phyloP scores from a whole-genome alignment of 768 basidiomycete genomes.

The Cystofilobasidium capitatum region DNA sequence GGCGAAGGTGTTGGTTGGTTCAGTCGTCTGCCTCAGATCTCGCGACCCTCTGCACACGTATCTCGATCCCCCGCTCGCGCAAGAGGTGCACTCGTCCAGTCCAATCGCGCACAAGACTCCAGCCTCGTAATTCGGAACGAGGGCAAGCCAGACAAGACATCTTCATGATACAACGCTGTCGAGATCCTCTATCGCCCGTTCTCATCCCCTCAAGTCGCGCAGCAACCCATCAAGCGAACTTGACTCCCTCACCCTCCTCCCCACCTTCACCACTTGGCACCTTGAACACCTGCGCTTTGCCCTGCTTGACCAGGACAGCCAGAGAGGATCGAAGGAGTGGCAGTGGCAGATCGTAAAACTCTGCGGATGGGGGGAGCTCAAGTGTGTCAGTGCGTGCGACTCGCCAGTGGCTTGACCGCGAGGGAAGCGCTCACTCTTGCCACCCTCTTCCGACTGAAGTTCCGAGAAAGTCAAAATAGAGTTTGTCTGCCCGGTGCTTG shows the following conservation, averaged over 20 bases:
- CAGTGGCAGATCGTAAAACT: constrained; percentile 40
- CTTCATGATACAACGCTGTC: too few species aligned
- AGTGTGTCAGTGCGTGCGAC: background rate
- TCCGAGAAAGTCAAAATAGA: constrained; percentile 44
- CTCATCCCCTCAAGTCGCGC: too few species aligned
- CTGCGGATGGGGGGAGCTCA: constrained; percentile 28
- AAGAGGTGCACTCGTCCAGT: too few species aligned
- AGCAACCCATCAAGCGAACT: constrained; percentile 37
- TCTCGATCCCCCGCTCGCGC: too few species aligned
- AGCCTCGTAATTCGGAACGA: too few species aligned
- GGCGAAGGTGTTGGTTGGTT: too few species aligned
- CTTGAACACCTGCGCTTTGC: constrained; percentile 42
- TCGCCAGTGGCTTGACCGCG: background rate
- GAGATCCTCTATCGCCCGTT: too few species aligned
- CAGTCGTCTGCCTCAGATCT: too few species aligned
- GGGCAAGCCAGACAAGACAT: too few species aligned
- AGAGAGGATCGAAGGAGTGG: constrained; percentile 39
- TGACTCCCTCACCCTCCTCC: constrained; percentile 40
- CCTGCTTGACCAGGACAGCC: constrained; percentile 39
- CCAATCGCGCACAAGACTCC: too few species aligned
- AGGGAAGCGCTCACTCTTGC: background rate
- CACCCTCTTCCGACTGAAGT: constrained; percentile 31
- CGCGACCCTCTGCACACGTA: too few species aligned
- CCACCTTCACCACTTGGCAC: constrained; percentile 36
- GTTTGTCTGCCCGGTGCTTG: constrained; percentile 39